phyloP scores from a whole-genome alignment of 345 rosid species.

The Angophora floribunda region DNA sequence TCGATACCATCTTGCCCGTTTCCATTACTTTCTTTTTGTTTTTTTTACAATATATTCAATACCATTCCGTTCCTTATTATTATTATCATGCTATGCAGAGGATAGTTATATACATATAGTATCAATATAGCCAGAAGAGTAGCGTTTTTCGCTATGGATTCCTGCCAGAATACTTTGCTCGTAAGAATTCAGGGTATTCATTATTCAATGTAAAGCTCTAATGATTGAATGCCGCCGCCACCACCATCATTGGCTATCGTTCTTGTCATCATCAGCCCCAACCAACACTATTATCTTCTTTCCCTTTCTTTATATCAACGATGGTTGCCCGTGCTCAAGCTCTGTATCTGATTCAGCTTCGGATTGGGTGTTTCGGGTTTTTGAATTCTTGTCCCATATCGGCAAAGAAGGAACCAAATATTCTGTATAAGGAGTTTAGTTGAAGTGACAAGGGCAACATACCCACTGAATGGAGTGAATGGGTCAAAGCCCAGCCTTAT shows the following conservation, averaged over 20 bases:
- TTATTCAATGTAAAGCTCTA: background rate
- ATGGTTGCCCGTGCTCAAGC: background rate
- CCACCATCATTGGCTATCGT: background rate
- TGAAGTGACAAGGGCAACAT: accelerated
- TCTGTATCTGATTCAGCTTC: background rate
- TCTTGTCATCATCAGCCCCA: background rate
- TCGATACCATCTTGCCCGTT: background rate
- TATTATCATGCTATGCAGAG: background rate
- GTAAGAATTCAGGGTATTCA: background rate
- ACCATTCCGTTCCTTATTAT: background rate
- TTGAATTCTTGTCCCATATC: background rate
- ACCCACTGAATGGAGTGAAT: background rate
- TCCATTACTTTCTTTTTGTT: background rate
- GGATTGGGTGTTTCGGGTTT: background rate
- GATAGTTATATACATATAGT: background rate
- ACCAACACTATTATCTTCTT: background rate
- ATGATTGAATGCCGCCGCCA: background rate
- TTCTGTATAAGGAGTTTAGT: background rate
- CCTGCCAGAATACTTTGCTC: background rate
- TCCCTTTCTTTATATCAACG: background rate
- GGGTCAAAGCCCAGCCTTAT: background rate
- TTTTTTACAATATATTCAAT: background rate
- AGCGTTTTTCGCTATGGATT: background rate
- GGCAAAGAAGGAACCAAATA: background rate
- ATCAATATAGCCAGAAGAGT: background rate